Base-by-base conservation (phyloP, 2,329 filamentous ascomycete genomes). In the Aurifilum marmelostoma region DNA sequence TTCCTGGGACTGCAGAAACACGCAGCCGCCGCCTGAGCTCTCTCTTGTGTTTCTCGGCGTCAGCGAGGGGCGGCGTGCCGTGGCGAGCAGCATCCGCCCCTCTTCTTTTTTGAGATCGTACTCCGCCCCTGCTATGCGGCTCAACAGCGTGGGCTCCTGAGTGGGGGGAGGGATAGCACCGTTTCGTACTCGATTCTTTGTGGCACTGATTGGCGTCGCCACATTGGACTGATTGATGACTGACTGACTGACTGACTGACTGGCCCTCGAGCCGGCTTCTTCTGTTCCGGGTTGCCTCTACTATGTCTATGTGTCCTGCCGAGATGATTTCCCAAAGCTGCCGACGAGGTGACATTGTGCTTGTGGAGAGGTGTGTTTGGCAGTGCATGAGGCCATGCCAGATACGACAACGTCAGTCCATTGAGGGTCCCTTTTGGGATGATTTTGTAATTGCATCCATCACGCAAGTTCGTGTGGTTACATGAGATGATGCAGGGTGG, bases 91-190 rank as follows among this genome's bases (percentile, higher is more conserved):
- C 43, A 47, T n/a, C 43, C 21, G 43, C 43, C 43, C 43, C 43
- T 47, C 43, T 47, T 47, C 43, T 47, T 29, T 54, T 29, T 29
- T 24, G n/a, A 29, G 11, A 56, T 27, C 52, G 24, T 56, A 18
- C 52, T 56, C 52, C 14, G 24, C 52, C 52, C 52, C 52, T 56
- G 27, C 24, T 56, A 56, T 56, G 52, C 52, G 52, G 52, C 52
- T 56, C 52, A 56, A 56, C 52, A 16, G 27, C 27, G 18, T 56
- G 52, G 52, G 12, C 52, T 34, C 34, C 8, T 29, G 24, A 18
- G 27, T 56, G 50, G 18, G 43, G 18, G 41, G 11, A 2, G 12
- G 14, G 50, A 54, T 24, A 56, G 27, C 27, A 29, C 52, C 24
- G 52, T 56, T 29, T 56, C 24, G 52, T 29, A 29, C 52, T 56